phyloP scores from a whole-genome alignment of 2,329 filamentous ascomycete species.

The Xylaria sp. region DNA sequence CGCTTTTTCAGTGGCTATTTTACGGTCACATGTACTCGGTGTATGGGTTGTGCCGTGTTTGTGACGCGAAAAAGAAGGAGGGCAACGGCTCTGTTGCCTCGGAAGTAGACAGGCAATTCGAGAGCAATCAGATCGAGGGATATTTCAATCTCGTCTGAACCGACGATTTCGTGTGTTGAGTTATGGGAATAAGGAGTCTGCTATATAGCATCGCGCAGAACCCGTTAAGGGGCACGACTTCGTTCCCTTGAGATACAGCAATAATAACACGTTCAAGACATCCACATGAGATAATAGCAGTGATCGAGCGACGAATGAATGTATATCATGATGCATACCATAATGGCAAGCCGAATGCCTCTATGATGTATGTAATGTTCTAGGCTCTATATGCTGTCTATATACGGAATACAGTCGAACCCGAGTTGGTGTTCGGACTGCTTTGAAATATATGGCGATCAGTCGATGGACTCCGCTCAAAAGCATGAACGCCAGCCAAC shows the following conservation, averaged over 20 bases:
- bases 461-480: neutral
- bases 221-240: slow-evolving; percentile 1
- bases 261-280: neutral
- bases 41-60: neutral
- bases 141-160: neutral
- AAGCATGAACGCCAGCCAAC: neutral
- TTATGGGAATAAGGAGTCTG: too few species aligned
- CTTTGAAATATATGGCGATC: neutral
- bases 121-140: neutral
- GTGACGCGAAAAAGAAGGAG: too few species aligned
- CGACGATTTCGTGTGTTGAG: neutral
- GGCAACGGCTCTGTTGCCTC: neutral
- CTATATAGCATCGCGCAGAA: too few species aligned
- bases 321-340: slow-evolving; percentile 5
- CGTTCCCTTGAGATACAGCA: slow-evolving; percentile 2
- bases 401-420: neutral
- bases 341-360: slow-evolving; percentile 11
- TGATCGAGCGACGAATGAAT: too few species aligned
- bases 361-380: slow-evolving; percentile 3
- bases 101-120: neutral
- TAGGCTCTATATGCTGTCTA: slow-evolving; percentile 2
- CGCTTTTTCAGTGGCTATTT: neutral
- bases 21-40: neutral
- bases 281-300: neutral
- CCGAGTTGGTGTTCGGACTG: neutral